These are phyloP conservation scores for Guillardia theta DNA, from an alignment of 78 protist genomes.

Conservation along the genomic window DNA sequence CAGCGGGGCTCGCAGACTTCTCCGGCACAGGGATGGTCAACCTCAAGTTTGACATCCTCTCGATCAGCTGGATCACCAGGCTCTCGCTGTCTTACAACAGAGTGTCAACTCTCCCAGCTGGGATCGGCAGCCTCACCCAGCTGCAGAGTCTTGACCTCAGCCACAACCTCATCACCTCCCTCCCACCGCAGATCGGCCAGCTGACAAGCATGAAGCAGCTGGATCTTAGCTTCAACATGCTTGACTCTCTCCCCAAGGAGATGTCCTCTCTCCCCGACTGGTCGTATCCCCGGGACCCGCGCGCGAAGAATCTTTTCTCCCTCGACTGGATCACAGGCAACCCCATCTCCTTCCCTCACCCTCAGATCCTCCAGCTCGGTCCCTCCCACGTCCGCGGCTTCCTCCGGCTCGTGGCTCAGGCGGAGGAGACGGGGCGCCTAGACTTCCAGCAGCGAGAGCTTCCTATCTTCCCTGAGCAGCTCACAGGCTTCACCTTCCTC, in stretches of 20 bases:
- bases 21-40: not conserved
- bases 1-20: not conserved
- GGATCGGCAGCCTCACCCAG: not conserved
- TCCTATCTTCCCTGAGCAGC: slow-evolving; percentile 6
- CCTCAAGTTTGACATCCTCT: not conserved
- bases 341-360: slow-evolving; percentile 17
- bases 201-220: not conserved
- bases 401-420: not conserved
- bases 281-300: slow-evolving; percentile 11
- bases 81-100: not conserved
- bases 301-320: not conserved
- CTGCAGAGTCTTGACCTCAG: not conserved
- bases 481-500: not conserved
- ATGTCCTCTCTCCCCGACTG: not conserved
- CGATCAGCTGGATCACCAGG: not conserved
- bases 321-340: not conserved
- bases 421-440: not conserved
- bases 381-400: not conserved
- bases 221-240: not conserved
- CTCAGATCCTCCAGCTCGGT: not conserved
- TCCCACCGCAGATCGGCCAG: not conserved
- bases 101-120: not conserved
- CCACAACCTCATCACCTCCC: not conserved
- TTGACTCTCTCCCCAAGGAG: not conserved
- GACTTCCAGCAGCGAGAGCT: not conserved